Percentiles rank a stretch among this genome's conserved stretches.
These are phyloP conservation scores for Jatropha podagrica DNA, from an alignment of 441 rosid species.

Conservation along the genomic window DNA sequence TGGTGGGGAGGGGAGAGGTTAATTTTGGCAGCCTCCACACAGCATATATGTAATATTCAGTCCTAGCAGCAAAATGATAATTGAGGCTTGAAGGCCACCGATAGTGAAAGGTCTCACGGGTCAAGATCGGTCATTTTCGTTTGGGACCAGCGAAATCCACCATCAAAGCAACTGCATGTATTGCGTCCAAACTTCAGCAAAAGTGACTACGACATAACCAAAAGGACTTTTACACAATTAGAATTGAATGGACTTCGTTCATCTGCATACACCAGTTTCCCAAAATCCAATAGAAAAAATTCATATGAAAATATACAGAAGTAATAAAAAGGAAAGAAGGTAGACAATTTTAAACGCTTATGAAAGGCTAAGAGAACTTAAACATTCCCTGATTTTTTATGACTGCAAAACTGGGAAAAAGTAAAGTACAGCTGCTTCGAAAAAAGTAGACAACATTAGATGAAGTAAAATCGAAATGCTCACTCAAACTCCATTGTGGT, in stretches of 20 bases:
- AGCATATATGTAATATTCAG: too few relatives aligned
- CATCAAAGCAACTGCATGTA: not conserved
- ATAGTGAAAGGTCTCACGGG: too few relatives aligned
- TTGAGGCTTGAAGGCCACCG: too few relatives aligned
- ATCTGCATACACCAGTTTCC: not conserved
- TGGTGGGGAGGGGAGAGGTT: too few relatives aligned
- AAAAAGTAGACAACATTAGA: not conserved
- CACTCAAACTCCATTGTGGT: constrained; percentile 44
- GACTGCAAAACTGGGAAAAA: not conserved
- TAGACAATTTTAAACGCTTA: not conserved
- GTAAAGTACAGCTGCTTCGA: not conserved
- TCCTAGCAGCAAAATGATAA: too few relatives aligned
- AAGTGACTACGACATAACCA: too few relatives aligned
- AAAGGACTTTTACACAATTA: too few relatives aligned
- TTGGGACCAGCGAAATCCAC: not conserved
- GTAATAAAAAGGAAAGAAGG: not conserved
- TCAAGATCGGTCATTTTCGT: not conserved
- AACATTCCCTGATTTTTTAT: not conserved
- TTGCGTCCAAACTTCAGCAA: not conserved
- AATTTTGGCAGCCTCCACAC: too few relatives aligned
- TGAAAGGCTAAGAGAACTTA: not conserved
- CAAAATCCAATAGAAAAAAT: not conserved
- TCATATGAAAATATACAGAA: not conserved
- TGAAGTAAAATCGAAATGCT: constrained; percentile 5
- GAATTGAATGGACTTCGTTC: not conserved